Evolutionary conservation across 352 stramenopile genomes (phyloP), one percentile per base, ranked within the genome.

Genomic region (Phytophthora constricta): DNA sequence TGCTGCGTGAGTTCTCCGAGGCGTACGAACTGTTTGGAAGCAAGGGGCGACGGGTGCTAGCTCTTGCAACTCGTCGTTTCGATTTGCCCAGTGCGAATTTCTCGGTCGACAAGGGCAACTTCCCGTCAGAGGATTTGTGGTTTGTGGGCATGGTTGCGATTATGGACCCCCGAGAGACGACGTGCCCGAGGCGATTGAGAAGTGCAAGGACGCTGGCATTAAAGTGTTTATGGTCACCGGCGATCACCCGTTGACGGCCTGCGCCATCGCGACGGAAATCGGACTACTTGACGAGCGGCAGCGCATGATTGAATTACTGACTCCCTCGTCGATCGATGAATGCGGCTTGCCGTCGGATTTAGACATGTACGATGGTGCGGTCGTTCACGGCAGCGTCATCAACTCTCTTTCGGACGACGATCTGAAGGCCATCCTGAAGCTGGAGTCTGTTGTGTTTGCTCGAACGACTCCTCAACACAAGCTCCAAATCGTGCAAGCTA

Each of bases 201-300:
- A 90, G 55, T 96, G 84, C 66, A 93, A 93, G 34, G 75, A 77
- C 20, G 83, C 89, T n/a, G 91, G 89, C 4, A 86, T 98, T n/a
- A 90, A 90, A 55, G 92, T 97, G 46, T 91, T 96, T 33, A 98
- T 97, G 91, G 87, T 98, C n/a, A 98, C 92, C 14, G 92, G 92
- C 9, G 92, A 98, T 63, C 88, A 97, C 52, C 89, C 86, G 17
- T 58, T 93, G 34, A 97, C 90, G 11, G 92, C 86, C n/a, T 73
- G 89, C 49, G 89, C 91, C 17, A 97, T 97, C 41, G 90, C 90
- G 4, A 57, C 75, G 7, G 78, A 96, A 62, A 85, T 97, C 39
- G 88, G 89, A 19, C 88, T 97, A n/a, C 61, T 97, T 43, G 84
- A 81, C 11, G 73, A 77, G 14, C 50, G 56, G 13, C 58, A 69